Conservation (phyloP, 768 basidiomycete species). For the Austroboletus eburneus region DNA sequence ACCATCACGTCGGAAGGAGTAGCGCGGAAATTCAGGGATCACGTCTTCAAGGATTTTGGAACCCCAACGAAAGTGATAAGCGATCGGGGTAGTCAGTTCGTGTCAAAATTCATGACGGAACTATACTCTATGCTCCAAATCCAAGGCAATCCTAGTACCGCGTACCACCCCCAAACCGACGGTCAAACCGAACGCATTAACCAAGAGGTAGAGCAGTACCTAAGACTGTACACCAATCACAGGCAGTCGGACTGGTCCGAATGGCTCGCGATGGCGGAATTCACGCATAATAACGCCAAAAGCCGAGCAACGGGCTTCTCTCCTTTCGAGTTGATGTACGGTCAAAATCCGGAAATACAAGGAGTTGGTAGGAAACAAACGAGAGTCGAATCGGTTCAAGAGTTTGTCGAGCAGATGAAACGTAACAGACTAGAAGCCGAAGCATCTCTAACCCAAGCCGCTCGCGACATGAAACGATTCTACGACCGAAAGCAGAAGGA, state of each 20-base stretch:
- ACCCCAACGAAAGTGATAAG: neutral
- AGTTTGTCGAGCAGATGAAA: too few relatives aligned
- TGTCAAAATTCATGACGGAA: neutral
- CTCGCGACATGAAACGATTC: neutral
- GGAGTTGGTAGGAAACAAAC: neutral
- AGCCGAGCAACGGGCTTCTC: neutral
- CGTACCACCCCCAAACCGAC: neutral
- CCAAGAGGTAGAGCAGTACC: neutral
- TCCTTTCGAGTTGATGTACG: neutral
- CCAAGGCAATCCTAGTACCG: neutral
- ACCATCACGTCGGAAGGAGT: neutral
- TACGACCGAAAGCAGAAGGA: neutral
- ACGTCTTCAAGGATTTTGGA: neutral
- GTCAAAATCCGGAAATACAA: neutral
- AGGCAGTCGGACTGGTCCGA: neutral
- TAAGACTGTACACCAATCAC: neutral
- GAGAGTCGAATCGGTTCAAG: too few relatives aligned
- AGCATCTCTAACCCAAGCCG: neutral
- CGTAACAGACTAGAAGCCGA: too few relatives aligned
- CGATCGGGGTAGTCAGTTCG: neutral
- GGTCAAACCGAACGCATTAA: neutral
- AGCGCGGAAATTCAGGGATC: neutral
- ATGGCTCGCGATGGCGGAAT: neutral
- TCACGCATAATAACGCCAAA: neutral
- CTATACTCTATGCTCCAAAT: neutral